Base-by-base conservation (phyloP, 441 rosid species). In the Pelargonium australe region DNA sequence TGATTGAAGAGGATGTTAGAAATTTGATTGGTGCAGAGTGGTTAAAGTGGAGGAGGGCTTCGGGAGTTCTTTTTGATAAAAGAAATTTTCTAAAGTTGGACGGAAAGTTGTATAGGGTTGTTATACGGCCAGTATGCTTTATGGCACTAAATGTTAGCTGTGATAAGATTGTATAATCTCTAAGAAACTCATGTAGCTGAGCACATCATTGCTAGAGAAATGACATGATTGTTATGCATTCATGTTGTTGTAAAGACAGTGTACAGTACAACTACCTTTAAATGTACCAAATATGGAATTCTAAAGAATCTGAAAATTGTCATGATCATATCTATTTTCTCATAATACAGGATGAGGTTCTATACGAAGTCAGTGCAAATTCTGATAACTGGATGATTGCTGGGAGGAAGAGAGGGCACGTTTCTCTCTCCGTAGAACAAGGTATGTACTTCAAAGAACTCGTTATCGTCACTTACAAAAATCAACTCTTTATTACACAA, bases 361-460 rank as follows among this genome's bases (percentile, higher is more conserved):
- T 92, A n/a, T 95, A 86, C 68, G 97, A 92, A 84, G 95, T 95
- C 23, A 73, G 77, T 78, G 97, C 92, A 63, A 86, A 87, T 75
- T 75, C 87, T 7, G 84, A 84, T 70, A 90, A 81, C 73, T 95
- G 99, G 99, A 95, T 95, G 99, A 87, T 92, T 68, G 97, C 99
- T 58, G 99, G 99, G 70, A 86, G 97, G 79, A 95, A 92, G 80
- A 86, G 96, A 73, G 99, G 99, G 63, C 81, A 89, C 67, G 82
- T 87, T 73, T 84, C 89, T 61, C 90, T 95, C 37, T 83, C 93
- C 10, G 78, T 78, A 17, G 73, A 85, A 70, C 89, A 85, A 89
- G 99, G 97, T 57, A 34, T 34, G 6, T 4, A 57, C 63, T 95
- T 70, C 47, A 1, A 7, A 63, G 60, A 63, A 68, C 51, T 28